A percentile compares a stretch with the other conserved stretches of the same genome.
Conservation (phyloP, 441 rosid genomes). For the Aquilaria agallochum region DNA sequence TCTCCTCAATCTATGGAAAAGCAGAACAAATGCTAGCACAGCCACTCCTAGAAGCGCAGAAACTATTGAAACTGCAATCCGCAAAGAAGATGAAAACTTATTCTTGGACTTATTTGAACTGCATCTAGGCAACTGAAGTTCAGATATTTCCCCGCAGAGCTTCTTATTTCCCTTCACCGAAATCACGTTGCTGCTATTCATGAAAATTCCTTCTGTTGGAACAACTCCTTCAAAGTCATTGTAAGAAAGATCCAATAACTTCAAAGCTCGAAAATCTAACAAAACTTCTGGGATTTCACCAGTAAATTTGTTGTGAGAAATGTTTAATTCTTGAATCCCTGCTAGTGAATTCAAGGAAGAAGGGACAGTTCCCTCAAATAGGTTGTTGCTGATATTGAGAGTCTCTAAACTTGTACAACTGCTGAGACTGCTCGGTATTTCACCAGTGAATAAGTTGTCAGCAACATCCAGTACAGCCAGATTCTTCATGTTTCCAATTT, state of each 20-base stretch:
- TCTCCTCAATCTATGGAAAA: too few species aligned
- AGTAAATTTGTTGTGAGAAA: conserved; percentile 22
- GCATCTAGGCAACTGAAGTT: conserved; percentile 20
- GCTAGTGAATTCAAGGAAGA: conserved; percentile 15
- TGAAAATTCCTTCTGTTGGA: conserved; percentile 35
- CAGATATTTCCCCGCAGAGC: conserved; percentile 31
- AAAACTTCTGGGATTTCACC: conserved; percentile 14
- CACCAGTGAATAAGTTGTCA: conserved; percentile 7
- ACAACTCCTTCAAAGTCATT: conserved; percentile 29
- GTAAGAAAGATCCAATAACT: conserved; percentile 26
- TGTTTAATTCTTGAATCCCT: conserved; percentile 18
- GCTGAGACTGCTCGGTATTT: conserved; percentile 14
- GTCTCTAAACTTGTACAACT: conserved; percentile 14
- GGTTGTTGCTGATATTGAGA: conserved; percentile 15
- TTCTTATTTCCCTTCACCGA: conserved; percentile 29
- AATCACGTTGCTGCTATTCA: conserved; percentile 12
- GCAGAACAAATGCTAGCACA: too few species aligned
- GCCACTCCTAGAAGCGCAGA: too few species aligned
- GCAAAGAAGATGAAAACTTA: too few species aligned
- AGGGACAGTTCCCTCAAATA: conserved; percentile 26
- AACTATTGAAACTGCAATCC: too few species aligned
- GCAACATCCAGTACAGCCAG: neutral
- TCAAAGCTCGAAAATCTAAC: too few species aligned
- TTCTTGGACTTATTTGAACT: neutral
- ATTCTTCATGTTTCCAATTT: conserved; percentile 9